Evolutionary conservation across 2,329 filamentous ascomycete species (phyloP).

Genomic region (Diaporthe sp.): DNA sequence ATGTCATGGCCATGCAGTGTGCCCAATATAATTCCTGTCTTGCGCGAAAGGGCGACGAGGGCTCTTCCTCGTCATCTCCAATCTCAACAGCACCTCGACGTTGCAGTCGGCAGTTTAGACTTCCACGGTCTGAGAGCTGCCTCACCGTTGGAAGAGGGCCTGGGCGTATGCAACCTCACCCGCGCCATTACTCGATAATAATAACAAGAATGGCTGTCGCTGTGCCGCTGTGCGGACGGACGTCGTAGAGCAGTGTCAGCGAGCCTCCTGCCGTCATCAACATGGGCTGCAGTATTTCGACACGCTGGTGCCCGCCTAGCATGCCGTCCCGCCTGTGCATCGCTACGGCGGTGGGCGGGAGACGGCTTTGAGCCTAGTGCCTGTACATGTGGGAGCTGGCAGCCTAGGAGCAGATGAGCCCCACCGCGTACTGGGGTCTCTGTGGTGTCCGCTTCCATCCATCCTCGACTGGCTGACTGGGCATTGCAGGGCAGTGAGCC

Average conservation of each 20-base stretch:
- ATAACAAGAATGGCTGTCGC: conserved; percentile 1
- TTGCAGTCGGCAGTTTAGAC: conserved; percentile 25
- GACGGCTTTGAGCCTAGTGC: background rate
- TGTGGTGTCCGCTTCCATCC: conserved; percentile 5
- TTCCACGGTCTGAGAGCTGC: conserved; percentile 12
- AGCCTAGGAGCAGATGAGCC: conserved; percentile 9
- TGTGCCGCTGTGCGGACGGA: background rate
- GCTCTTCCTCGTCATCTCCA: conserved; percentile 25
- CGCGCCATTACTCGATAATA: background rate
- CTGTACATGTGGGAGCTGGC: conserved; percentile 1
- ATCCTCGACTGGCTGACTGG: conserved; percentile 6
- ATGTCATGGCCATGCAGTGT: conserved; percentile 30
- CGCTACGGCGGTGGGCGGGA: background rate
- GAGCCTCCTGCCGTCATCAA: background rate
- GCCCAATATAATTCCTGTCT: conserved; percentile 24
- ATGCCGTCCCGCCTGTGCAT: conserved; percentile 18
- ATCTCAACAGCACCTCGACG: conserved; percentile 15
- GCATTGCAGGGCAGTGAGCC: background rate
- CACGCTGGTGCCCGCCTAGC: conserved; percentile 11
- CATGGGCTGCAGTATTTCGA: background rate
- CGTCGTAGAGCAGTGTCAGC: background rate
- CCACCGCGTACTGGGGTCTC: conserved; percentile 8
- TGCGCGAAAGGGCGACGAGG: background rate
- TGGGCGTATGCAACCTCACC: background rate
- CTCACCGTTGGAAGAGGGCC: conserved; percentile 10